Base-by-base conservation (phyloP, 1,284 basidiomycete species). In the Cerrena zonata region DNA sequence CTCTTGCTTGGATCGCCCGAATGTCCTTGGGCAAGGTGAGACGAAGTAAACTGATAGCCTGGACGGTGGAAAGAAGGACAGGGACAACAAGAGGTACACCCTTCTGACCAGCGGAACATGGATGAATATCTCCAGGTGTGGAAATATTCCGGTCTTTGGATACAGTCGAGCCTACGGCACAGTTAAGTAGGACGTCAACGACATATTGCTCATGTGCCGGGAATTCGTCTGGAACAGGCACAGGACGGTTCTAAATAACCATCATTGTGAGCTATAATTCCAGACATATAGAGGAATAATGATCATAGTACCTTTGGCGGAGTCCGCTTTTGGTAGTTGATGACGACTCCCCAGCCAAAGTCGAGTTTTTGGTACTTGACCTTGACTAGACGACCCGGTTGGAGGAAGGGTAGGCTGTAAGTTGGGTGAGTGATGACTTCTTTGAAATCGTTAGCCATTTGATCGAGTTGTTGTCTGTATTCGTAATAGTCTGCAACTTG, bases 261-360 rank as follows among this genome's bases (percentile, higher is more conserved):
- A 26, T 36, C 4, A n/a, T 23, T 7, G 5, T 45, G 5, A 44
- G 26, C 11, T 25, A 45, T 13, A 50, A 26, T n/a, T 41, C 11
- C 18, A 22, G 23, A 36, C 30, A 38, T 10, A 41, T 12, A 44
- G 27, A 39, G 11, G n/a, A n/a, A 42, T 47, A 25, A 26, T n/a
- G 22, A 1, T 24, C 27, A 41, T 19, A 56, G 71, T 46, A 88
- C 89, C 72, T 89, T 90, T 46, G 86, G 76, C 45, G 80, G 79
- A 25, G 82, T 59, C 2, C 91, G 82, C 71, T 96, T 97, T 66
- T 92, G 87, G 65, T 88, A 98, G 62, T 91, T 94, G 59, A 97
- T 81, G 39, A 98, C 83, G 27, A 91, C 82, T 45, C 94, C 94
- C 96, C 96, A 99, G 4, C 94, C 95, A 69, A 96, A 99, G 69